Percentiles rank a stretch among this genome's conserved stretches.
Evolutionary conservation across 2,329 filamentous ascomycete species (phyloP).

Genomic region (Scedosporium boydii): DNA sequence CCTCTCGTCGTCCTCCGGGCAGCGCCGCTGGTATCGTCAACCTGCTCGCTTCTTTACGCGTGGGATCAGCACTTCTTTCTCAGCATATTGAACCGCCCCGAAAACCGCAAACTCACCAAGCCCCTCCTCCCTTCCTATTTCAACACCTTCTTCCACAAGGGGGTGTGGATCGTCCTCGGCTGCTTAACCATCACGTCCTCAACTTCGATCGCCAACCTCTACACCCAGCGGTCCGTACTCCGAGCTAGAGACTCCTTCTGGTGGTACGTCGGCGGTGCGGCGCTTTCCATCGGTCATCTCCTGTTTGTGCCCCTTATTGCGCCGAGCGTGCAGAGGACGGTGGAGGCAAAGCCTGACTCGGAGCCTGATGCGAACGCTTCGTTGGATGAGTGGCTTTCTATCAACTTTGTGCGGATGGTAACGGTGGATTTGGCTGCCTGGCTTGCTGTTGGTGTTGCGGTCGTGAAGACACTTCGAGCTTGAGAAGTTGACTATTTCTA

Average conservation of each 20-base stretch:
- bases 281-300: conserved; percentile 21
- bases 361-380: conserved; percentile 8
- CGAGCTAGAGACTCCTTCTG: conserved; percentile 14
- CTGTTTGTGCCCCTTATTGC: conserved; percentile 23
- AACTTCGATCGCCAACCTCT: conserved; percentile 18
- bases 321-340: conserved; percentile 19
- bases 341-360: conserved; percentile 11
- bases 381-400: conserved; percentile 4
- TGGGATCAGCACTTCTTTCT: conserved; percentile 35
- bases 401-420: conserved; percentile 1
- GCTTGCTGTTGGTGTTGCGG: conserved; percentile 3
- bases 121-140: conserved; percentile 33
- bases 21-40: conserved; percentile 36
- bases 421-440: conserved; percentile 6
- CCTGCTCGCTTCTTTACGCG: conserved; percentile 34
- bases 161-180: conserved; percentile 21
- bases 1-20: conserved; percentile 28
- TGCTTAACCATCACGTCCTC: conserved; percentile 24
- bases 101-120: conserved; percentile 21
- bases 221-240: conserved; percentile 13
- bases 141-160: conserved; percentile 26
- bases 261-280: conserved; percentile 24
- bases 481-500: not conserved
- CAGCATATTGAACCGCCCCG: conserved; percentile 21
- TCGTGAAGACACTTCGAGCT: not conserved